Conservation (phyloP, 2,329 filamentous ascomycete species). For the Cryphonectria nitschkei region DNA sequence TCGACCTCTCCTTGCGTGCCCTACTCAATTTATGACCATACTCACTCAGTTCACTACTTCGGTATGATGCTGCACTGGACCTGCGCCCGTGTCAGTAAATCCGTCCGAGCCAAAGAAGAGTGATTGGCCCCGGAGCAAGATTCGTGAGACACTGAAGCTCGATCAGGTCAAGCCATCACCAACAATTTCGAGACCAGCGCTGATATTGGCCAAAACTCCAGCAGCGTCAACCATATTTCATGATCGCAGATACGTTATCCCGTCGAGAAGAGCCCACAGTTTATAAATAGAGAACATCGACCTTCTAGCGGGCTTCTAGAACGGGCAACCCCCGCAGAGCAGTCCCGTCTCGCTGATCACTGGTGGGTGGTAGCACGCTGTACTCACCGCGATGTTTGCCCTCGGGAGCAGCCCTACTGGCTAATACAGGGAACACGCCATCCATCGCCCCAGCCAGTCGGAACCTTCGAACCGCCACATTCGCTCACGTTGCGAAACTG, state of each 20-base stretch:
- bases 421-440: background rate
- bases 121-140: background rate
- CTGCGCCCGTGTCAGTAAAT: too few species aligned
- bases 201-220: background rate
- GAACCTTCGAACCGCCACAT: background rate
- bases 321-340: constrained; percentile 1
- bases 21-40: background rate
- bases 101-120: background rate
- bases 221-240: background rate
- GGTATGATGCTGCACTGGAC: background rate
- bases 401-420: background rate
- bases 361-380: background rate
- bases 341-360: constrained; percentile 1
- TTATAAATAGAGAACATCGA: constrained; percentile 2
- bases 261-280: background rate
- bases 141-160: background rate
- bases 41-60: background rate
- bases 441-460: background rate
- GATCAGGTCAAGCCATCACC: background rate
- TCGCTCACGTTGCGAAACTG: background rate
- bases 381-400: background rate
- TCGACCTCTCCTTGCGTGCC: background rate
- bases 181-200: background rate
- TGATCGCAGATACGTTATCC: background rate
- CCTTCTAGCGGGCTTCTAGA: constrained; percentile 13